Base-by-base conservation (phyloP, 202 grass and related monocot genomes). In the Carex arenaria region DNA sequence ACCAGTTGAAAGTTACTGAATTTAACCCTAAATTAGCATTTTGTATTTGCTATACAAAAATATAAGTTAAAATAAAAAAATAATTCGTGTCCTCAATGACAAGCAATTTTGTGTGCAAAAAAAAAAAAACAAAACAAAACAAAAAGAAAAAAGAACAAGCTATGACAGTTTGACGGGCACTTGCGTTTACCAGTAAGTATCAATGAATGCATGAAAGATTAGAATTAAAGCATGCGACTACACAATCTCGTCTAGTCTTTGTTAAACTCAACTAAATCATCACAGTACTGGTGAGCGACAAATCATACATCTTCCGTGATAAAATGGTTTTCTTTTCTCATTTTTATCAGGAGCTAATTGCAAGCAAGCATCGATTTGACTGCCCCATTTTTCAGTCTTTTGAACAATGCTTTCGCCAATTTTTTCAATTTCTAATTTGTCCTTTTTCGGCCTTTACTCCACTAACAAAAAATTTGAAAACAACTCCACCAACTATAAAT, bases 291-390 rank as follows among this genome's bases (percentile, higher is more conserved):
- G 10, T 49, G 11, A 49, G 45, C 45, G 45, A 49, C 45, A 49
- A 49, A 49, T 49, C 2, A 49, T 49, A 49, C 45, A 49, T 49
- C 45, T 76, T 77, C 42, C 72, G 14, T 18, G 14, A 36, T 77
- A 78, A 59, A 57, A 49, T 3, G 22, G 28, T 18, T 78, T 76
- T 59, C 1, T 19, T 55, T 34, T 57, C 42, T 43, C 42, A 8
- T 43, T 54, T 49, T 10, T 78, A 78, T 56, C 36, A 38, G 59
- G 51, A 54, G 7, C 73, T 78, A 59, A 57, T 78, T 56, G 20
- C 51, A 19, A 78, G 53, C 73, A 76, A 76, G 72, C 72, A 57
- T 76, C 13, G 72, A 76, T 76, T 76, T 78, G 73, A 78, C 53
- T 38, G 14, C 23, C 28, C 73, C 51, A 59, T 19, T 78, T 78